Percentiles rank a stretch among this genome's conserved stretches.
Conservation (phyloP, 1,139 yeast species). For the Suhomyces bolitotheri region DNA sequence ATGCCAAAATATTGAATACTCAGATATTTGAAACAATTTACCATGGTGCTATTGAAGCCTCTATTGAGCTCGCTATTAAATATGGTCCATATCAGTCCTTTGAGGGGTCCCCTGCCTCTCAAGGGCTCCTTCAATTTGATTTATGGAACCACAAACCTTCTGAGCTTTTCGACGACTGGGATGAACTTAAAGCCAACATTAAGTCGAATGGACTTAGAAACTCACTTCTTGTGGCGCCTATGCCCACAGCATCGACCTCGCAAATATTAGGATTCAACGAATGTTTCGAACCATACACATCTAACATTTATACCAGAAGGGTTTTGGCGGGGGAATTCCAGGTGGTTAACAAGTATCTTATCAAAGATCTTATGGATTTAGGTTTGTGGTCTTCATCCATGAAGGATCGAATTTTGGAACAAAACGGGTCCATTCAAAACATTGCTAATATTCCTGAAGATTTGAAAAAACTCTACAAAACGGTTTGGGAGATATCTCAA, state of each 20-base stretch:
- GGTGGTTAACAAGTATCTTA: constrained; percentile 56
- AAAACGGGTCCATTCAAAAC: constrained; percentile 57
- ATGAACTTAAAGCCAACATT: constrained; percentile 45
- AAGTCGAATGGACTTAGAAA: constrained; percentile 53
- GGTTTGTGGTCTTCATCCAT: constrained; percentile 56
- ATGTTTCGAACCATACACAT: constrained; percentile 64
- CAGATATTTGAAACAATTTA: constrained; percentile 89
- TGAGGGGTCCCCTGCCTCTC: constrained; percentile 79
- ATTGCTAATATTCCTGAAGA: constrained; percentile 53
- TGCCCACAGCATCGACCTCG: constrained; percentile 68
- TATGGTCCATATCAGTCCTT: constrained; percentile 70
- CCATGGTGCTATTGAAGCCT: constrained; percentile 82
- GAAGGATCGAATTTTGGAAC: constrained; percentile 52
- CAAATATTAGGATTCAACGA: constrained; percentile 62
- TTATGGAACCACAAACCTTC: constrained; percentile 79
- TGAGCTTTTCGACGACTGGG: constrained; percentile 64
- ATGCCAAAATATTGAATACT: constrained; percentile 67
- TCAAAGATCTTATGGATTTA: constrained; percentile 54
- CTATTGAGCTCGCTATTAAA: constrained; percentile 67
- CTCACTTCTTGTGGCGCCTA: constrained; percentile 62
- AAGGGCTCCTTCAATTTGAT: constrained; percentile 77
- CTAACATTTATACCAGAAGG: constrained; percentile 60
- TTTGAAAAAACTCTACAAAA: constrained; percentile 52
- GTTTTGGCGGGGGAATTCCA: constrained; percentile 64
- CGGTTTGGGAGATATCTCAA: constrained; percentile 65